Evolutionary conservation across 805 yeast genomes (phyloP), one percentile per base, ranked within the genome.

Genomic region (Pichia cabralensis): DNA sequence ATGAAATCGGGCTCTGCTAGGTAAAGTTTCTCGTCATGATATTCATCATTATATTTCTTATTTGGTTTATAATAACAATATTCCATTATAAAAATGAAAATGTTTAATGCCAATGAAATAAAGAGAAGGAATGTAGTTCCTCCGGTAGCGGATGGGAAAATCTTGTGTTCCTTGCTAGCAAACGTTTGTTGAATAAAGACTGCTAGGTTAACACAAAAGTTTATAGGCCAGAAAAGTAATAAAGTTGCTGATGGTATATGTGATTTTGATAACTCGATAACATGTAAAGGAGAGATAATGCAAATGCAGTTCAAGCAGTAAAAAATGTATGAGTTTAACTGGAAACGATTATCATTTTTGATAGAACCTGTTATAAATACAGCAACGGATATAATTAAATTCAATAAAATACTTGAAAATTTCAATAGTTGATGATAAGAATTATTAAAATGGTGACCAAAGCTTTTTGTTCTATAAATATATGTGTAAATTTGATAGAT

Each of bases 1-100:
- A 89, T 73, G 12, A 86, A 61, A 52, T 88, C 77, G 10, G 85
- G 53, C 3, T 40, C 38, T 4, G 45, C 29, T 5, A 35, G 24
- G 2, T 44, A 22, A 26, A 43, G 43, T 24, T 57, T 61, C 6
- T 53, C 37, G 9, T 45, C 55, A 7, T 56, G 48, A 39, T 55
- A 66, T 30, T 58, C 58, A 2, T 53, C 48, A 4, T 46, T 30
- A 18, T 72, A 47, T 28, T 58, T 58, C 14, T 53, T 48, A n/a
- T 62, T 52, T 6, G 79, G 74, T 14, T 49, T 35, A 34, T 46
- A 59, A 22, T 31, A 31, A n/a, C 45, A 44, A 16, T 55, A 48
- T 42, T 74, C 76, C 34, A 67, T 42, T 11, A 49, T 23, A n/a
- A 64, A 55, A 22, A 70, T 55, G 1, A 42, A 17, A 1, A 49